Evolutionary conservation across 352 stramenopile species (phyloP).

Genomic region (Phytophthora agathidicida): DNA sequence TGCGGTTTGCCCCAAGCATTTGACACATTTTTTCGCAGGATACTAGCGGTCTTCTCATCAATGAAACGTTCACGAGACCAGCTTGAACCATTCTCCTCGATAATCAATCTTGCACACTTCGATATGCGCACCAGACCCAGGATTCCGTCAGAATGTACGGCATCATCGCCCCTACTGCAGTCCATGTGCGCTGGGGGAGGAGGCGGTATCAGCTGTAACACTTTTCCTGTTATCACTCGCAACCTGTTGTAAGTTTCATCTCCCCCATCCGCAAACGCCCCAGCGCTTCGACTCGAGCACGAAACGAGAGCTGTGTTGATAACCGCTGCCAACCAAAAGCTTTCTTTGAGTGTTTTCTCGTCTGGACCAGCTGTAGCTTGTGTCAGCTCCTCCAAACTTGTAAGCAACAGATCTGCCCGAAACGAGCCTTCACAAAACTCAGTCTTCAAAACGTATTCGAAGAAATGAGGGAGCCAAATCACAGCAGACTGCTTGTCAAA

Average conservation of each 20-base stretch:
- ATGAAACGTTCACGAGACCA: slow-evolving; percentile 16
- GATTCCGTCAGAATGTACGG: slow-evolving; percentile 2
- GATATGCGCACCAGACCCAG: slow-evolving; percentile 14
- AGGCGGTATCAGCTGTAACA: slow-evolving; percentile 19
- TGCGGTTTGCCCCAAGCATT: slow-evolving; percentile 4
- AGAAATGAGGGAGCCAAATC: slow-evolving; percentile 42
- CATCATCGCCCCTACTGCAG: background rate
- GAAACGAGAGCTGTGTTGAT: slow-evolving; percentile 48
- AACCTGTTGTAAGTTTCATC: slow-evolving; percentile 4
- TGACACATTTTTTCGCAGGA: slow-evolving; percentile 13
- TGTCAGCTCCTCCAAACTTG: slow-evolving; percentile 21
- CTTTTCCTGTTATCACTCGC: slow-evolving; percentile 7
- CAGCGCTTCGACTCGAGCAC: slow-evolving; percentile 25
- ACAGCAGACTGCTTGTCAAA: slow-evolving; percentile 31
- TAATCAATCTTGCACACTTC: slow-evolving; percentile 16
- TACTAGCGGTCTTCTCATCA: background rate
- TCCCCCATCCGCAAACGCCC: slow-evolving; percentile 7
- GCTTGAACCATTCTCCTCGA: slow-evolving; percentile 10
- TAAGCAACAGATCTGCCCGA: slow-evolving; percentile 24
- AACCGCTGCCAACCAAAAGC: slow-evolving; percentile 46
- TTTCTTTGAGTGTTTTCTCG: slow-evolving; percentile 20
- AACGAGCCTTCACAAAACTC: slow-evolving; percentile 20
- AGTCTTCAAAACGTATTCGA: slow-evolving; percentile 39
- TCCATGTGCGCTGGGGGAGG: background rate
- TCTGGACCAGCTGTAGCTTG: background rate